Evolutionary conservation across 768 basidiomycete genomes (phyloP).

Genomic region (Vararia minispora): DNA sequence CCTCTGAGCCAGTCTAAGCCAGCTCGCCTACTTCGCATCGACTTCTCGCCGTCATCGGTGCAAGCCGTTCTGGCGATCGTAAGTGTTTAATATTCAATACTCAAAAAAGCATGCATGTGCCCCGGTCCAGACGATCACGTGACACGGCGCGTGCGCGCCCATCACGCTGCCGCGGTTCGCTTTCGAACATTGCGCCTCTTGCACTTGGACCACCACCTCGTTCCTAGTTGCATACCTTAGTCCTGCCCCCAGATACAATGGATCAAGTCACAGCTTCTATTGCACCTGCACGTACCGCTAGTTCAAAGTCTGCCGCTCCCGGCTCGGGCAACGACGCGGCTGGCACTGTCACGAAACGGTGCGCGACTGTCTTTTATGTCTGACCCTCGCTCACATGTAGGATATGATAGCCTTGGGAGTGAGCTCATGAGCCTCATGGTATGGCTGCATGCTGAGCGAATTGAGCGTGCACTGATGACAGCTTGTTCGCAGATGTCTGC

Average conservation of each 20-base stretch:
- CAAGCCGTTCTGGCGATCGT: too few species aligned
- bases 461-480: background rate
- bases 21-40: too few species aligned
- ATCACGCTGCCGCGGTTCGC: too few species aligned
- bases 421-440: slow-evolving; percentile 90
- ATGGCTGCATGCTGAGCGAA: slow-evolving; percentile 16
- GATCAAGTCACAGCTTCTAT: slow-evolving; percentile 62
- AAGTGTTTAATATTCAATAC: too few species aligned
- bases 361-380: slow-evolving; percentile 7
- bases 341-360: slow-evolving; percentile 84
- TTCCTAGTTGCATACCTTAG: background rate
- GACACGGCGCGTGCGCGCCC: too few species aligned
- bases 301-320: slow-evolving; percentile 45
- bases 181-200: too few species aligned
- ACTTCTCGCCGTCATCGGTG: too few species aligned
- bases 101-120: too few species aligned
- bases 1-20: too few species aligned
- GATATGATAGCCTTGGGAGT: slow-evolving; percentile 46
- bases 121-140: too few species aligned
- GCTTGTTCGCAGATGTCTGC: slow-evolving; percentile 57
- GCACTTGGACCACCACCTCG: slow-evolving; percentile 12
- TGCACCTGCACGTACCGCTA: slow-evolving; percentile 38
- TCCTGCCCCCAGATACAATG: slow-evolving; percentile 30
- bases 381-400: slow-evolving; percentile 4
- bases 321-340: slow-evolving; percentile 44